Evolutionary conservation across 225 moss, liverwort and hornwort genomes (phyloP).

Genomic region (Bryoerythrophyllum caledonicum): DNA sequence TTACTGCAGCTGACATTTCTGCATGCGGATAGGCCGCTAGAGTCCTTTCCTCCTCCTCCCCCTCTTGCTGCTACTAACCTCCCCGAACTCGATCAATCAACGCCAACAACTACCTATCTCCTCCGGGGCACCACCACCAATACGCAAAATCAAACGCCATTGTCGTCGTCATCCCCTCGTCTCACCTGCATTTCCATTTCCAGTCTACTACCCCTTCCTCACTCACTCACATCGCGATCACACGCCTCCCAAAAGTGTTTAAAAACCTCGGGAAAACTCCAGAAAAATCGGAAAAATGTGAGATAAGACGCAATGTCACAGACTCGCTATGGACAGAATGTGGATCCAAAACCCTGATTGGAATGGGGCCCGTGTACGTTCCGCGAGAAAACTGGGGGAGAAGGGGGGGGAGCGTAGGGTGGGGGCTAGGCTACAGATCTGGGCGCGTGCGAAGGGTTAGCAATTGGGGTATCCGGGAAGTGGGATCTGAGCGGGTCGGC

Average conservation of each 20-base stretch:
- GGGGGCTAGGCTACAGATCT: slow-evolving; percentile 1
- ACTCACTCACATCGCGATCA: neutral
- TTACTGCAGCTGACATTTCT: slow-evolving; percentile 75
- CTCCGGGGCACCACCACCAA: slow-evolving; percentile 30
- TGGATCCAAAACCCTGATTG: slow-evolving; percentile 13
- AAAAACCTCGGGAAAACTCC: neutral
- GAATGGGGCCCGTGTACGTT: neutral
- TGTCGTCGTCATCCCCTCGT: slow-evolving; percentile 2
- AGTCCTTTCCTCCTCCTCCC: slow-evolving; percentile 1
- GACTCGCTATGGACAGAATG: neutral
- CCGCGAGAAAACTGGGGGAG: neutral
- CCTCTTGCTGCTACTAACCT: slow-evolving; percentile 22
- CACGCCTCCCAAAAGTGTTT: neutral
- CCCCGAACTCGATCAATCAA: slow-evolving; percentile 39
- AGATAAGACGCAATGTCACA: neutral
- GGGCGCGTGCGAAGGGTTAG: neutral
- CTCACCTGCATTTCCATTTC: slow-evolving; percentile 4
- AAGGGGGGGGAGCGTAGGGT: neutral
- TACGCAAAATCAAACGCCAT: slow-evolving; percentile 28
- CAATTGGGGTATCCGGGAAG: slow-evolving; percentile 16
- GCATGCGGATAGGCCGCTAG: too few species aligned
- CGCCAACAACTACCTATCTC: slow-evolving; percentile 11
- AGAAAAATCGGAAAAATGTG: neutral
- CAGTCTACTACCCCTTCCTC: neutral
- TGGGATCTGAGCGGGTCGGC: slow-evolving; percentile 38